A percentile compares a stretch with the other conserved stretches of the same genome.
Evolutionary conservation across 2,329 filamentous ascomycete genomes (phyloP).

Genomic region (Pestalotiopsis sp.): DNA sequence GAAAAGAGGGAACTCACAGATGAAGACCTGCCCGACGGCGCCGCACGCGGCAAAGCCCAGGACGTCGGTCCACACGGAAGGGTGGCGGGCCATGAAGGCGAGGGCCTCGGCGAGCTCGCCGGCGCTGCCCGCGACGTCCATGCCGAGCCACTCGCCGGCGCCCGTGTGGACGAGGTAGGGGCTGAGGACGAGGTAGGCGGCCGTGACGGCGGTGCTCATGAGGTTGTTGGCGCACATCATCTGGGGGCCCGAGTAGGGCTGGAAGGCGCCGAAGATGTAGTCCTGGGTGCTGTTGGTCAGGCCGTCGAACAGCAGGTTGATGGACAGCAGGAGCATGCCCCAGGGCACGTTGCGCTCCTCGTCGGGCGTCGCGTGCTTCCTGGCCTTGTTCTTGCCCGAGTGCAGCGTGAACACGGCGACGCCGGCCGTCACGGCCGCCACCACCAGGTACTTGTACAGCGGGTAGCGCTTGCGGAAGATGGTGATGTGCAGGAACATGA

Average conservation of each 20-base stretch:
- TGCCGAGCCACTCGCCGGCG: slow-evolving; percentile 64
- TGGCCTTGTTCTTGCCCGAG: slow-evolving; percentile 51
- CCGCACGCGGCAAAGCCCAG: slow-evolving; percentile 88
- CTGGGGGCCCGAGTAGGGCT: slow-evolving; percentile 84
- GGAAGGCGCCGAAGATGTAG: slow-evolving; percentile 81
- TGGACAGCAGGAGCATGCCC: slow-evolving; percentile 78
- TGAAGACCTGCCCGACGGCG: slow-evolving; percentile 93
- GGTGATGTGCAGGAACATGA: slow-evolving; percentile 95
- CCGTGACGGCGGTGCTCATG: slow-evolving; percentile 77
- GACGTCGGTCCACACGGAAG: slow-evolving; percentile 81
- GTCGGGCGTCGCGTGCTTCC: slow-evolving; percentile 36
- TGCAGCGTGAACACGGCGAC: slow-evolving; percentile 96
- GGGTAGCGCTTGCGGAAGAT: slow-evolving; percentile 88
- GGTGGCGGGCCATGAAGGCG: slow-evolving; percentile 77
- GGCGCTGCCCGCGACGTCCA: slow-evolving; percentile 63
- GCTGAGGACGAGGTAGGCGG: slow-evolving; percentile 71
- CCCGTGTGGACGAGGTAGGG: slow-evolving; percentile 76
- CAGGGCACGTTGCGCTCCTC: slow-evolving; percentile 66
- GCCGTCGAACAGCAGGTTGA: slow-evolving; percentile 94
- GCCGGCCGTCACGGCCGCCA: slow-evolving; percentile 84
- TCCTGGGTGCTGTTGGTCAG: slow-evolving; percentile 97
- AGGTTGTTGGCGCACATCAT: slow-evolving; percentile 99
- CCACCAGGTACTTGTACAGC: slow-evolving; percentile 94
- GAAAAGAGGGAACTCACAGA: slow-evolving; percentile 65
- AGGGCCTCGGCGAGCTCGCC: slow-evolving; percentile 80